A percentile compares a stretch with the other conserved stretches of the same genome.
Evolutionary conservation across 371 early-diverging fungal species (phyloP).

Genomic region (Mucor irregularis): DNA sequence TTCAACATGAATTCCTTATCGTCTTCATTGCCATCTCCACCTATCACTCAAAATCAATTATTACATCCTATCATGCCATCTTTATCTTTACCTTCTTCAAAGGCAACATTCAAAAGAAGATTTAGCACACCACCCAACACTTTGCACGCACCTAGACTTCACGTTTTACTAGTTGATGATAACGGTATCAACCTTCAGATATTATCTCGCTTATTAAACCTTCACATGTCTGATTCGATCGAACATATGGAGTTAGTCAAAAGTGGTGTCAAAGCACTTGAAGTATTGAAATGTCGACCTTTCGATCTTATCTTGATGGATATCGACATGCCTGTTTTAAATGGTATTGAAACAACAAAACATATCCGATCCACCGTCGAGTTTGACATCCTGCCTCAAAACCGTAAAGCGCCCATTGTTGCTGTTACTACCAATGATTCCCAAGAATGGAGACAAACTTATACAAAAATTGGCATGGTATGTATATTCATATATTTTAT

Average conservation of each 20-base stretch:
- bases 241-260: slow-evolving; percentile 45
- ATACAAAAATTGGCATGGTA: slow-evolving; percentile 39
- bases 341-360: slow-evolving; percentile 57
- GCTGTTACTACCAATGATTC: slow-evolving; percentile 69
- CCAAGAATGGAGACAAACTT: slow-evolving; percentile 22
- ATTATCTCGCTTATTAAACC: slow-evolving; percentile 49
- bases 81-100: slow-evolving; percentile 8
- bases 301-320: slow-evolving; percentile 66
- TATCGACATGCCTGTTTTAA: slow-evolving; percentile 66
- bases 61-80: neutral
- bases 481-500: neutral
- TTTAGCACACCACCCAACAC: slow-evolving; percentile 17
- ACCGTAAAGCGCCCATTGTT: slow-evolving; percentile 61
- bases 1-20: slow-evolving; percentile 1
- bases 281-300: slow-evolving; percentile 37
- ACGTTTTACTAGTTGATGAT: slow-evolving; percentile 58
- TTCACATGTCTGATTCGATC: slow-evolving; percentile 50
- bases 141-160: slow-evolving; percentile 2
- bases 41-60: slow-evolving; percentile 2
- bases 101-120: slow-evolving; percentile 6
- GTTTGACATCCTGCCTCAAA: slow-evolving; percentile 47
- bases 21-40: slow-evolving; percentile 23
- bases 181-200: slow-evolving; percentile 61
- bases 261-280: slow-evolving; percentile 49
- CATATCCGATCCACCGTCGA: slow-evolving; percentile 38